Base-by-base conservation (phyloP, 257 asterid species). In the Striga asiatica region DNA sequence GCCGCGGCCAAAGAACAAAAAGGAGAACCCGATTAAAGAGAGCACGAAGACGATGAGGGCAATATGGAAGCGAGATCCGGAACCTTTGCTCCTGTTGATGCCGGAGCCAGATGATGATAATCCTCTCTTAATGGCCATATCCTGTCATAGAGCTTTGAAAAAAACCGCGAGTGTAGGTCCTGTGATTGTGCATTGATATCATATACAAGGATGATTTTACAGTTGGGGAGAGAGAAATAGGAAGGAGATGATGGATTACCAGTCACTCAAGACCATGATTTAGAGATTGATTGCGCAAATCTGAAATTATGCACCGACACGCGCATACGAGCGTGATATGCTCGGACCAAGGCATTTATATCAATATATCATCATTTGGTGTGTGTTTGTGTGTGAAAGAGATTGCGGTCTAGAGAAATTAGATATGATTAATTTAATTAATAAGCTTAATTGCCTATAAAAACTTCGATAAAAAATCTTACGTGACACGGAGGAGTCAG, bases 91-190 rank as follows among this genome's bases (percentile, higher is more conserved):
- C 69, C 58, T 67, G 22, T 50, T 69, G 68, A 31, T 18, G 50
- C 61, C 72, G 39, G 49, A 56, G 58, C 64, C 75, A 16, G 71
- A 56, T 56, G 71, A 56, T 56, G 22, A 61, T 22, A 68, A 69
- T 57, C 81, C 73, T 59, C 71, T 67, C 67, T 60, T 72, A 72
- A 63, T 69, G 70, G 78, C 61, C 85, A 78, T 78, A 61, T 24
- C 68, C 79, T 39, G 56, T 64, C 81, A 66, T 65, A 65, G 65
- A 71, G 62, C 72, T 64, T 64, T 53, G 58, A 69, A 34, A 54
- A 31, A 67, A 63, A 18, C 54, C 64, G 58, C 65, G 29, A 31
- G 38, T 24, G 18, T 57, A 49, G 50, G 50, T 62, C 56, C 56
- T 56, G 50, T 13, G 48, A 66, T 57, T 61, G 57, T 24, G 28